Evolutionary conservation across 2,329 filamentous ascomycete species (phyloP).

Genomic region (Aspergillus proliferans): DNA sequence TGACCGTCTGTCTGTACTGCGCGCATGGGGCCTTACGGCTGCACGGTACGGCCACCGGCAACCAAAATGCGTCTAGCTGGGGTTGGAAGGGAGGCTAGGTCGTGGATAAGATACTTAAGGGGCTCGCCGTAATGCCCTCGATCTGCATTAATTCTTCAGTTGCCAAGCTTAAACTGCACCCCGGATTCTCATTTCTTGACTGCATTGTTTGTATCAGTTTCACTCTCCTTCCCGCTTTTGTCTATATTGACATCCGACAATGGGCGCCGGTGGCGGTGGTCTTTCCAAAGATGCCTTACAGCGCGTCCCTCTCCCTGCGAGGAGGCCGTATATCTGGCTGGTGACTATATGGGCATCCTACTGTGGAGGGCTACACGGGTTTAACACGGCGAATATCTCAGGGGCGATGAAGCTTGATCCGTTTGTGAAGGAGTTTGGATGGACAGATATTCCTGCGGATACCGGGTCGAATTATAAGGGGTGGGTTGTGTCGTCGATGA

Average conservation of each 20-base stretch:
- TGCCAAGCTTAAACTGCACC: neutral
- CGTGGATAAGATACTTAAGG: neutral
- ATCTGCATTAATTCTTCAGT: no score
- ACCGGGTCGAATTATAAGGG: conserved; percentile 11
- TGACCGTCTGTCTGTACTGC: neutral
- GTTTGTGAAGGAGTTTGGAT: conserved; percentile 13
- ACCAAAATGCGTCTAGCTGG: no score
- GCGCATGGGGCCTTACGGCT: neutral
- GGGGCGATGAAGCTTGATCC: conserved; percentile 15
- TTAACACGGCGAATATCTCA: conserved; percentile 20
- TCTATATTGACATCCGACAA: neutral
- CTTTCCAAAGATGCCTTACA: conserved; percentile 12
- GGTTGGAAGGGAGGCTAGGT: neutral
- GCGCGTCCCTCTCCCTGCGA: conserved; percentile 9
- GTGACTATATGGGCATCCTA: conserved; percentile 16
- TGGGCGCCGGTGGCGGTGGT: conserved; percentile 12
- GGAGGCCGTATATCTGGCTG: conserved; percentile 12
- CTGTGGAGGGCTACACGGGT: conserved; percentile 15
- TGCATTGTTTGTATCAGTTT: no score
- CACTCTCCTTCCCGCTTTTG: no score
- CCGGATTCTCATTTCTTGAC: neutral
- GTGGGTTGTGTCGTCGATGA: conserved; percentile 17
- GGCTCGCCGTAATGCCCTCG: no score
- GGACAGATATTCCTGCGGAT: conserved; percentile 4
- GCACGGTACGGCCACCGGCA: no score